Conservation (phyloP, 1,284 basidiomycete genomes). For the Pisolithus thermaeus region DNA sequence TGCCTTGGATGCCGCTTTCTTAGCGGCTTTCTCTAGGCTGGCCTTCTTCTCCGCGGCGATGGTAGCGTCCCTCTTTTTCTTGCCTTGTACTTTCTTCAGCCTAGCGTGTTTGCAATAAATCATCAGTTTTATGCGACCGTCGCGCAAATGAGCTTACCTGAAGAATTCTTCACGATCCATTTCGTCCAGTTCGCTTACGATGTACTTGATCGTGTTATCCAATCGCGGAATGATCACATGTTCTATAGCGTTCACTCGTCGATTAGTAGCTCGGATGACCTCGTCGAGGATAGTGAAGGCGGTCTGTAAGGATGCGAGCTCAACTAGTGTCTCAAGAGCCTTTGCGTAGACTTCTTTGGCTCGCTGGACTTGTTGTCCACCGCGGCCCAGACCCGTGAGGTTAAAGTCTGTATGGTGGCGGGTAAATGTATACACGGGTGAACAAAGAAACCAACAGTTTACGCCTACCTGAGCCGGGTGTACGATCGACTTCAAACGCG, state of each 20-base stretch:
- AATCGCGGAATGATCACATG: constrained; percentile 94
- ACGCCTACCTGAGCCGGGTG: constrained; percentile 68
- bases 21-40: neutral
- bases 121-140: neutral
- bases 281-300: constrained; percentile 99
- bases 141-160: constrained; percentile 42
- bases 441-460: neutral
- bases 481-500: constrained; percentile 88
- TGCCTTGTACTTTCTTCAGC: constrained; percentile 94
- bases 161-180: constrained; percentile 99
- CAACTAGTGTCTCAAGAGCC: constrained; percentile 94
- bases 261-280: constrained; percentile 97
- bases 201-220: constrained; percentile 97
- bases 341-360: constrained; percentile 96
- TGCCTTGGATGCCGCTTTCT: constrained; percentile 6
- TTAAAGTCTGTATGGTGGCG: constrained; percentile 72
- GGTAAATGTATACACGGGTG: neutral
- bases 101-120: constrained; percentile 33
- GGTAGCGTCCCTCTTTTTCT: constrained; percentile 74
- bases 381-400: constrained; percentile 94
- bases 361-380: constrained; percentile 93
- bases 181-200: constrained; percentile 92
- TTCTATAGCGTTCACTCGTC: constrained; percentile 98
- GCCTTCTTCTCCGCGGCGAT: constrained; percentile 19
- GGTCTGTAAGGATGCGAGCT: constrained; percentile 94